Percentiles rank a stretch among this genome's conserved stretches.
phyloP scores from a whole-genome alignment of 1,284 basidiomycete genomes.

The Stygiomarasmius scandens region DNA sequence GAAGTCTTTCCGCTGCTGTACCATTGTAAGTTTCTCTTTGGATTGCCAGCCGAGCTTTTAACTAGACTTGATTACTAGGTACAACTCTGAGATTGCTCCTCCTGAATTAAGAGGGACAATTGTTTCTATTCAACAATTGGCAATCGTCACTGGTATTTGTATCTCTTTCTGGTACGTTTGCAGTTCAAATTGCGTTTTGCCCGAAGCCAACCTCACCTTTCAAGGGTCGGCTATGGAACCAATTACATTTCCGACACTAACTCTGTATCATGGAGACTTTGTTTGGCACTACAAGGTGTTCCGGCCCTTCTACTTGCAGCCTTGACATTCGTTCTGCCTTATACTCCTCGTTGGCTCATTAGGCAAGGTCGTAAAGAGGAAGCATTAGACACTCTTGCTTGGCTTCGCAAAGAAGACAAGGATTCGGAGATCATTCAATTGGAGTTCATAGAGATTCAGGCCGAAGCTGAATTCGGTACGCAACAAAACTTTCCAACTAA shows the following conservation, averaged over 20 bases:
- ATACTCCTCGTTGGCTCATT: slow-evolving; percentile 44
- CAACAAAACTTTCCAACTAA: background rate
- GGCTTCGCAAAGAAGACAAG: slow-evolving; percentile 35
- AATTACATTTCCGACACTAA: slow-evolving; percentile 30
- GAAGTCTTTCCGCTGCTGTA: slow-evolving; percentile 25
- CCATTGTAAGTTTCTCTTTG: slow-evolving; percentile 18
- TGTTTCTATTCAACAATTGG: slow-evolving; percentile 27
- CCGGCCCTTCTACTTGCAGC: slow-evolving; percentile 35
- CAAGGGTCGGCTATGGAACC: slow-evolving; percentile 30
- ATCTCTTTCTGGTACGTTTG: slow-evolving; percentile 24
- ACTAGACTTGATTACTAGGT: slow-evolving; percentile 7
- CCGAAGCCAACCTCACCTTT: background rate
- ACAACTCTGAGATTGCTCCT: slow-evolving; percentile 29
- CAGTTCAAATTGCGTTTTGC: background rate
- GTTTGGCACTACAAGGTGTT: slow-evolving; percentile 40
- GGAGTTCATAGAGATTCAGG: slow-evolving; percentile 34
- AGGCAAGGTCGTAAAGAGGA: slow-evolving; percentile 36
- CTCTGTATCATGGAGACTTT: slow-evolving; percentile 36
- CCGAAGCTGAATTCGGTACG: slow-evolving; percentile 31
- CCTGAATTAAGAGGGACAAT: slow-evolving; percentile 27
- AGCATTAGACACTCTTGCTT: slow-evolving; percentile 35
- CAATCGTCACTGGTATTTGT: slow-evolving; percentile 24
- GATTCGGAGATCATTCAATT: slow-evolving; percentile 34
- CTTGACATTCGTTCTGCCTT: slow-evolving; percentile 33
- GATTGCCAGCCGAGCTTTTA: background rate